Evolutionary conservation across 441 rosid genomes (phyloP).

Genomic region (Adansonia grandidieri): DNA sequence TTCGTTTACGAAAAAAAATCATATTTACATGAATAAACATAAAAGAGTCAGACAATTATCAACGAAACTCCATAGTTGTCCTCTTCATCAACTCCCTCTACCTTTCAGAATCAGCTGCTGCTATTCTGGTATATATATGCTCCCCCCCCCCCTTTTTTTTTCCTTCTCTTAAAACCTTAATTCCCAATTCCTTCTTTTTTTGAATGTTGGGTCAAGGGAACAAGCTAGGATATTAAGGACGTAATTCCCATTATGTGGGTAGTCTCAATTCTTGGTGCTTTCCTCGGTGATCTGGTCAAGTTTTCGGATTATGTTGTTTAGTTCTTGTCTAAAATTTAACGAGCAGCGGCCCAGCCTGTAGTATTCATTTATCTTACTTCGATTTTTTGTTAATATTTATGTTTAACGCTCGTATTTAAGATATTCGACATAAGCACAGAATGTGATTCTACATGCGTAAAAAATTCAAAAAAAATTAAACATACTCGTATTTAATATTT

Average conservation of each 20-base stretch:
- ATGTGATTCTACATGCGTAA: no score
- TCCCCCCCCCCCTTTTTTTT: not conserved
- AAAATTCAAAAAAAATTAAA: no score
- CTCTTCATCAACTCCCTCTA: slow-evolving; percentile 29
- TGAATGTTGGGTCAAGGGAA: no score
- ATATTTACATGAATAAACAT: no score
- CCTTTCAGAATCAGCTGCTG: slow-evolving; percentile 40
- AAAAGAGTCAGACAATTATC: slow-evolving; percentile 12
- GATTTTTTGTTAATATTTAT: no score
- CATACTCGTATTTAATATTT: no score
- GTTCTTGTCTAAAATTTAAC: not conserved
- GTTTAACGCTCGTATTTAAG: no score
- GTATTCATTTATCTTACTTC: not conserved
- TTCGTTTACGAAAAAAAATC: no score
- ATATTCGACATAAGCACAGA: no score
- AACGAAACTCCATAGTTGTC: slow-evolving; percentile 23
- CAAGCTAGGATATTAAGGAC: no score
- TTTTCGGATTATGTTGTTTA: not conserved
- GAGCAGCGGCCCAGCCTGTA: no score
- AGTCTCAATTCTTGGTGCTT: not conserved
- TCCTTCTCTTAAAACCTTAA: not conserved
- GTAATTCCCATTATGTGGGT: not conserved
- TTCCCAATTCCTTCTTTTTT: no score
- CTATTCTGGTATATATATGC: slow-evolving; percentile 38
- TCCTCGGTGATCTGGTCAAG: not conserved